Percentiles rank a stretch among this genome's conserved stretches.
Conservation (phyloP, 2,329 filamentous ascomycete genomes). For the Verticillium albo-atrum region DNA sequence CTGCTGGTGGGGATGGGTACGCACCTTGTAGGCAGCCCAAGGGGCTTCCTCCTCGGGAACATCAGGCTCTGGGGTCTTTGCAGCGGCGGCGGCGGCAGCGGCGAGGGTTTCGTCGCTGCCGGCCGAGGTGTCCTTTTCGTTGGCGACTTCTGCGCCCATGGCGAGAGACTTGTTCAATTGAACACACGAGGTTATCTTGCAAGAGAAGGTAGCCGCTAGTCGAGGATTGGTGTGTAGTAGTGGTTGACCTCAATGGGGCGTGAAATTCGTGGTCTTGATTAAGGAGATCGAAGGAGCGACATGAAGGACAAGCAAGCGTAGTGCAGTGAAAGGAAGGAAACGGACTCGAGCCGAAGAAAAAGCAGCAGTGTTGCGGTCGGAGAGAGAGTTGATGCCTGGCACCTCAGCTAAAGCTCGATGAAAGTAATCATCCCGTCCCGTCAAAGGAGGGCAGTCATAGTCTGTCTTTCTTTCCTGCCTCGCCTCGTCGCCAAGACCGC, state of each 20-base stretch:
- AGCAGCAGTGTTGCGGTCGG: background rate
- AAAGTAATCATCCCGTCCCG: background rate
- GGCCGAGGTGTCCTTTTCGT: background rate
- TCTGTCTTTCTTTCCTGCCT: background rate
- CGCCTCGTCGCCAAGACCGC: background rate
- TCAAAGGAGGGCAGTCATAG: background rate
- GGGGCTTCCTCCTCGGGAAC: slow-evolving; percentile 9
- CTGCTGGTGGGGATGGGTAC: background rate
- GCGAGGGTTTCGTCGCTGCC: background rate
- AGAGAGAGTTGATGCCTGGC: background rate
- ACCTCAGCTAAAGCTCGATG: background rate
- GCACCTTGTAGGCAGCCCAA: slow-evolving; percentile 14
- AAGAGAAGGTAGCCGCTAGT: too few relatives aligned
- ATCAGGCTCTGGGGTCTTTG: slow-evolving; percentile 4
- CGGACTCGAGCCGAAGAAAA: background rate
- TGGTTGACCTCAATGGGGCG: too few relatives aligned
- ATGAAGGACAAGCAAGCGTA: too few relatives aligned
- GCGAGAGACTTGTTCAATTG: background rate
- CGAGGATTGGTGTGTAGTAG: too few relatives aligned
- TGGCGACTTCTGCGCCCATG: background rate
- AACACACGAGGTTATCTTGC: too few relatives aligned
- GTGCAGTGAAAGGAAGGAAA: too few relatives aligned
- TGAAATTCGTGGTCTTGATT: too few relatives aligned
- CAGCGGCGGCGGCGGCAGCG: background rate
- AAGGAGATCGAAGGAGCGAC: too few relatives aligned